These are phyloP conservation scores for Mycena chlorophos DNA, from an alignment of 768 basidiomycete genomes.

Conservation along the genomic window DNA sequence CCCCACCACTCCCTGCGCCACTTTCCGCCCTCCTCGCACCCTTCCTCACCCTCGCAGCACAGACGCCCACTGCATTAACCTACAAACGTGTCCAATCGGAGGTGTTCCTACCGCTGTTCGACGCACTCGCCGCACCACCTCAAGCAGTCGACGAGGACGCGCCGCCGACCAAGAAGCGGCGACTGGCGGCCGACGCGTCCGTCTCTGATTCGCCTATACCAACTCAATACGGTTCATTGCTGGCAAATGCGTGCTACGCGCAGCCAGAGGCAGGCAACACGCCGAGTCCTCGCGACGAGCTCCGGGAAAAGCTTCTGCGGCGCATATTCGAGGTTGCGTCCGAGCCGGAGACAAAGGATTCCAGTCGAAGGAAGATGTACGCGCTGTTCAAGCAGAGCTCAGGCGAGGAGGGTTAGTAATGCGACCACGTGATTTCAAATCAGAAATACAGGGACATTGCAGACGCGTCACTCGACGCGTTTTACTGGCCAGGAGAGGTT, in stretches of 20 bases:
- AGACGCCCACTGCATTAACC: slow-evolving; percentile 60
- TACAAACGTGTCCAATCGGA: slow-evolving; percentile 73
- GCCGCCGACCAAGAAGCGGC: slow-evolving; percentile 49
- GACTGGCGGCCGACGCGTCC: slow-evolving; percentile 32
- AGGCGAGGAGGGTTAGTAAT: slow-evolving; percentile 27
- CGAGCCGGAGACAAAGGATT: slow-evolving; percentile 68
- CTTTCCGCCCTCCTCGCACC: slow-evolving; percentile 61
- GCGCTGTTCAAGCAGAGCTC: slow-evolving; percentile 69
- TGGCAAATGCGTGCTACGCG: slow-evolving; percentile 55
- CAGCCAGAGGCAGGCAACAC: slow-evolving; percentile 43
- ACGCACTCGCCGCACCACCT: slow-evolving; percentile 45
- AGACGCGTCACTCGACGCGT: too few species aligned
- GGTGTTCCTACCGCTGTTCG: slow-evolving; percentile 69
- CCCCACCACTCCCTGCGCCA: slow-evolving; percentile 42
- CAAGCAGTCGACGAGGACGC: slow-evolving; percentile 43
- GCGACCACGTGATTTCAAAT: too few species aligned
- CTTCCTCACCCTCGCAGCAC: slow-evolving; percentile 71
- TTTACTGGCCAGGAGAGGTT: too few species aligned
- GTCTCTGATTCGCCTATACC: not conserved
- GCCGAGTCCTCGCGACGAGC: slow-evolving; percentile 26
- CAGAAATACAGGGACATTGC: too few species aligned
- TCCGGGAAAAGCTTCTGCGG: slow-evolving; percentile 59
- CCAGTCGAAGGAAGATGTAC: slow-evolving; percentile 83
- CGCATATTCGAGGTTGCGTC: slow-evolving; percentile 75
- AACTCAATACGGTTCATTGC: slow-evolving; percentile 38